phyloP scores from a whole-genome alignment of 768 basidiomycete genomes.

The Auriscalpium vulgare region DNA sequence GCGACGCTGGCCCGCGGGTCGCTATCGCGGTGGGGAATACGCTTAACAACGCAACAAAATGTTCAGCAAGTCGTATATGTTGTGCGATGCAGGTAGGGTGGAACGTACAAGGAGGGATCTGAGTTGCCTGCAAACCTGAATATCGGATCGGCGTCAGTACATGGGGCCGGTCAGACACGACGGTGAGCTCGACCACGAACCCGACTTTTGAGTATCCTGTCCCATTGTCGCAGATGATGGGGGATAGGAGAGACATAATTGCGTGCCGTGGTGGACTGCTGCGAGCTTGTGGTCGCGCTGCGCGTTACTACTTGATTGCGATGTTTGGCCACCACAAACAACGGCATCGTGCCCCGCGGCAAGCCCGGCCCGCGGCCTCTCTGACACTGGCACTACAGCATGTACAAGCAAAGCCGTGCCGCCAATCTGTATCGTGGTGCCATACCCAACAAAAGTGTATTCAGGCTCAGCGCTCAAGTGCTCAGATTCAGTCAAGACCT shows the following conservation, averaged over 20 bases:
- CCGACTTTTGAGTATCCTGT: constrained; percentile 97
- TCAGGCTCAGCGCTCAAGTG: too few relatives aligned
- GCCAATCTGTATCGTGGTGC: too few relatives aligned
- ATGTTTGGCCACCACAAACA: constrained; percentile 4
- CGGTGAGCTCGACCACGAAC: constrained; percentile 35
- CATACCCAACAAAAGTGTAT: too few relatives aligned
- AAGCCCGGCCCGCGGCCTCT: too few relatives aligned
- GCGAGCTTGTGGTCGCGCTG: not conserved
- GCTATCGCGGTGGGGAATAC: constrained; percentile 99
- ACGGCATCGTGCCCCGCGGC: too few relatives aligned
- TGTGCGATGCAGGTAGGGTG: constrained; percentile 1
- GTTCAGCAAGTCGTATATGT: constrained; percentile 1
- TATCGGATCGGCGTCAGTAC: not conserved
- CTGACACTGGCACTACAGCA: too few relatives aligned
- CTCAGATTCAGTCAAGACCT: too few relatives aligned
- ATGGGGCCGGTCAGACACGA: not conserved
- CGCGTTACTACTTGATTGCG: not conserved
- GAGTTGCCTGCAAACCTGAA: constrained; percentile 94
- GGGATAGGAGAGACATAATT: constrained; percentile 78
- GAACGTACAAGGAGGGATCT: constrained; percentile 81
- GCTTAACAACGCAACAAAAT: constrained; percentile 29
- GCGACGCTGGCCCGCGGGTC: constrained; percentile 65
- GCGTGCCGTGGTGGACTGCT: not conserved
- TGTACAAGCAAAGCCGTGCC: too few relatives aligned
- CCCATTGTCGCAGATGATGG: constrained; percentile 97